Conservation (phyloP, 192 early-diverging fungal species). For the Allomyces macrogynus region DNA sequence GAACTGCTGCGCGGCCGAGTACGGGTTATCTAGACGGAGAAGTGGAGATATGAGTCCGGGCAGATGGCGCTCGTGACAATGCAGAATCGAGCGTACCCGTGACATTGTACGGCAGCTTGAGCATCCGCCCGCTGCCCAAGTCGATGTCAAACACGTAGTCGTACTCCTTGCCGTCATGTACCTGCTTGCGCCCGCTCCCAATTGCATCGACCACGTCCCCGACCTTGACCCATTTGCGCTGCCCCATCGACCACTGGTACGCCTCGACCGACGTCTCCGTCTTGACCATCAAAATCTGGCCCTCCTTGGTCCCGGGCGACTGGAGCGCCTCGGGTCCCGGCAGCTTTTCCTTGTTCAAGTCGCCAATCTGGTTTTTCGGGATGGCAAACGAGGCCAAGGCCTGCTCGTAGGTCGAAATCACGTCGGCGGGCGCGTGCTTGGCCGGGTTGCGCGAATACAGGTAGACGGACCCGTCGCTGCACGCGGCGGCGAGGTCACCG, state of each 20-base stretch:
- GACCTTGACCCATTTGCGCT: constrained; percentile 57
- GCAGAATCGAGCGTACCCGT: constrained; percentile 21
- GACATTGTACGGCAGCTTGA: constrained; percentile 88
- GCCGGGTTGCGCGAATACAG: constrained; percentile 50
- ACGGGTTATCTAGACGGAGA: constrained; percentile 80
- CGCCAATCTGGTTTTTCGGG: constrained; percentile 50
- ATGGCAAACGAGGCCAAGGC: constrained; percentile 20
- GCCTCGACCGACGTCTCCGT: constrained; percentile 54
- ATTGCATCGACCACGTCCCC: constrained; percentile 86
- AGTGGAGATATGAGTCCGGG: constrained; percentile 4
- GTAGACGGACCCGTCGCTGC: constrained; percentile 60
- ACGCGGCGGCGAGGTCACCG: constrained; percentile 59
- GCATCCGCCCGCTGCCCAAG: constrained; percentile 50
- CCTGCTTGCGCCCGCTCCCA: constrained; percentile 49
- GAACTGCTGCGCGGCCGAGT: constrained; percentile 76
- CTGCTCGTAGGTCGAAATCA: constrained; percentile 16
- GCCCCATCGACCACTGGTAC: constrained; percentile 55
- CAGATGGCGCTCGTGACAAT: background rate
- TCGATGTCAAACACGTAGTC: constrained; percentile 98
- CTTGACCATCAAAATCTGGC: constrained; percentile 77
- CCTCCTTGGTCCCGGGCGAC: constrained; percentile 49
- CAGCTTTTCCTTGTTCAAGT: constrained; percentile 59
- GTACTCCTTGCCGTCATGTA: constrained; percentile 73
- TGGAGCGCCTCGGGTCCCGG: constrained; percentile 53
- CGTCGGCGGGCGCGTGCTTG: constrained; percentile 32